Percentiles rank a stretch among this genome's conserved stretches.
These are phyloP conservation scores for Ceratocystiopsis sp. DNA, from an alignment of 2,329 filamentous ascomycete species.

Conservation along the genomic window DNA sequence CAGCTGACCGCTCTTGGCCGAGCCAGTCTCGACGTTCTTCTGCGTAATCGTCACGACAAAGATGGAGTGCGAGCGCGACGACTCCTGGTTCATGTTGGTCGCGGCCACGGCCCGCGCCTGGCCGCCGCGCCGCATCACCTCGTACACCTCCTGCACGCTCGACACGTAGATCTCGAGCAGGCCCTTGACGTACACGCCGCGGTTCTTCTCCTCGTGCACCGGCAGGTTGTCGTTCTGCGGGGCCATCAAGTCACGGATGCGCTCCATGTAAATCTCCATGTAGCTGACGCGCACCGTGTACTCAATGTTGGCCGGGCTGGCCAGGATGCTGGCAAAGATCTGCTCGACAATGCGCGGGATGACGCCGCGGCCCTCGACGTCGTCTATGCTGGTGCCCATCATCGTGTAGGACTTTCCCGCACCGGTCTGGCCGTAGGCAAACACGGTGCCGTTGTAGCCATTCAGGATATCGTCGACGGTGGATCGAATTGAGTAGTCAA, in stretches of 20 bases:
- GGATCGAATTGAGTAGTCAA: constrained; percentile 90
- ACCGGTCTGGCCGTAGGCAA: constrained; percentile 95
- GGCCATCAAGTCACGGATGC: constrained; percentile 80
- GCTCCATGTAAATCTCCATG: constrained; percentile 99
- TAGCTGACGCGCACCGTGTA: constrained; percentile 98
- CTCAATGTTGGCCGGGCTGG: constrained; percentile 83
- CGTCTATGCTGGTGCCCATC: constrained; percentile 93
- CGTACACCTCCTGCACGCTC: constrained; percentile 88
- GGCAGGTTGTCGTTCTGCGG: constrained; percentile 93
- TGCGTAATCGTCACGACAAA: constrained; percentile 94
- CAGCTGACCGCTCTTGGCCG: constrained; percentile 86
- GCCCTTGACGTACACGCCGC: constrained; percentile 93
- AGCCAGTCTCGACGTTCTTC: constrained; percentile 94
- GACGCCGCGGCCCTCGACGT: constrained; percentile 74
- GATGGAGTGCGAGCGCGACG: constrained; percentile 93
- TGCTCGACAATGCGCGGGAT: constrained; percentile 95
- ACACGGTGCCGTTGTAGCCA: constrained; percentile 97
- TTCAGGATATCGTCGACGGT: constrained; percentile 98
- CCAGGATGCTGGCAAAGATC: constrained; percentile 89
- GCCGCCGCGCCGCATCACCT: constrained; percentile 89
- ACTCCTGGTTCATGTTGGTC: constrained; percentile 99
- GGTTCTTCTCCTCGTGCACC: constrained; percentile 94
- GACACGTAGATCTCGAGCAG: constrained; percentile 90
- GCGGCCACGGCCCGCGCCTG: constrained; percentile 79
- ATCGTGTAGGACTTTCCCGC: constrained; percentile 98